Evolutionary conservation across 2,329 filamentous ascomycete genomes (phyloP).

Genomic region (Trichothecium sympodiale): DNA sequence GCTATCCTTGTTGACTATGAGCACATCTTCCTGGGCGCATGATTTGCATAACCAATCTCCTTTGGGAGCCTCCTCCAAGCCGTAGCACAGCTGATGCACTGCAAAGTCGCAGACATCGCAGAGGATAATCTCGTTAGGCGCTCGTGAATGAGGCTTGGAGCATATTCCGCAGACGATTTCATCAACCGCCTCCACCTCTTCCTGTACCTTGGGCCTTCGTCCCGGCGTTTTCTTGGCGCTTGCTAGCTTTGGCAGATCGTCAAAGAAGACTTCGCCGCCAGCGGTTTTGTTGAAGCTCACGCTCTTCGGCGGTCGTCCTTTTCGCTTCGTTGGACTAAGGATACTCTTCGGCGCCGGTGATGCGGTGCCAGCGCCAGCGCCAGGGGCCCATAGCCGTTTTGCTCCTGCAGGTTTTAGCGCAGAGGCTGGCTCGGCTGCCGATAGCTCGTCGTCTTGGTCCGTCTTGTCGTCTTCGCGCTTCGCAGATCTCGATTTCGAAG

Average conservation of each 20-base stretch:
- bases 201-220: conserved; percentile 14
- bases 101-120: conserved; percentile 54
- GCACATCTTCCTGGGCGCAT: conserved; percentile 38
- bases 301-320: conserved; percentile 34
- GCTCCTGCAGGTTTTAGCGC: conserved; percentile 4
- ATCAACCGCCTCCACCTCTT: conserved; percentile 27
- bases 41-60: conserved; percentile 53
- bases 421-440: conserved; percentile 1
- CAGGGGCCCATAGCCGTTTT: conserved; percentile 8
- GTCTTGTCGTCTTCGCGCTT: conserved; percentile 1
- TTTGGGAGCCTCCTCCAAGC: conserved; percentile 43
- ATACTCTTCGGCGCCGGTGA: conserved; percentile 38
- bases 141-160: conserved; percentile 41
- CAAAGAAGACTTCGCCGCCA: conserved; percentile 36
- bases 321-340: conserved; percentile 40
- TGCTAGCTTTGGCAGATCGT: conserved; percentile 33
- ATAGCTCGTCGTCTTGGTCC: conserved; percentile 1
- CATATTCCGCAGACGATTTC: conserved; percentile 49
- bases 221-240: conserved; percentile 8
- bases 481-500: conserved; percentile 4
- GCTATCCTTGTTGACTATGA: conserved; percentile 1
- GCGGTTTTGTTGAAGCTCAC: conserved; percentile 36
- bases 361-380: conserved; percentile 4
- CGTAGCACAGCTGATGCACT: conserved; percentile 51
- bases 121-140: conserved; percentile 51